Conservation (phyloP, 345 rosid species). For the Cardiospermum halicacabum region DNA sequence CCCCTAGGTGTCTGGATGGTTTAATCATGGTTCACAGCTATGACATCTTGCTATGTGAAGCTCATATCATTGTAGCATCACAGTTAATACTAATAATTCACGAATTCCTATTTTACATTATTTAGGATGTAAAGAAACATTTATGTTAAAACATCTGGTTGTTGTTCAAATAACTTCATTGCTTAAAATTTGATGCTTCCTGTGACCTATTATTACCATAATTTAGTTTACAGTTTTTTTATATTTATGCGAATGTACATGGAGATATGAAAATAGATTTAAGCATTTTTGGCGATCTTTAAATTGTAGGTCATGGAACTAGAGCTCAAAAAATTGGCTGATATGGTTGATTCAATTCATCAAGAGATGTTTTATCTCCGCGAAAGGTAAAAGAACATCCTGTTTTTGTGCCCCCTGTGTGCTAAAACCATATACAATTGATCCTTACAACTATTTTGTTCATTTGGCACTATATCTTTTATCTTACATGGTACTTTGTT, state of each 20-base stretch:
- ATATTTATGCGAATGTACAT: neutral
- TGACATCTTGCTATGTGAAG: neutral
- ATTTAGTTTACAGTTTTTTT: neutral
- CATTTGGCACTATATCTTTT: neutral
- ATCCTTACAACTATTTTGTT: neutral
- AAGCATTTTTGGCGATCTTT: neutral
- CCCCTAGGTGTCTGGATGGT: neutral
- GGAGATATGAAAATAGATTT: conserved; percentile 2
- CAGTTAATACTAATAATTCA: neutral
- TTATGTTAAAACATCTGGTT: neutral
- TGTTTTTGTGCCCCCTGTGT: neutral
- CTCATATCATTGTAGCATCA: neutral
- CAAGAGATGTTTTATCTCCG: conserved; percentile 85
- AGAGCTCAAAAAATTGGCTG: conserved; percentile 73
- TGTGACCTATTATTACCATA: neutral
- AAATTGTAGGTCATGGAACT: conserved; percentile 63
- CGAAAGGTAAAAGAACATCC: conserved; percentile 50
- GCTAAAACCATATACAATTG: neutral
- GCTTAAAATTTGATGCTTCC: neutral
- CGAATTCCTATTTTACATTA: neutral
- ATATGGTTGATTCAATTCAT: conserved; percentile 60
- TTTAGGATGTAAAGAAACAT: neutral
- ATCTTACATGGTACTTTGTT: conserved; percentile 3
- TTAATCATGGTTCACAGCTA: neutral
- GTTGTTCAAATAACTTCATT: neutral